Evolutionary conservation across 345 rosid species (phyloP).

Genomic region (rapeseed (Brassica napus)): DNA sequence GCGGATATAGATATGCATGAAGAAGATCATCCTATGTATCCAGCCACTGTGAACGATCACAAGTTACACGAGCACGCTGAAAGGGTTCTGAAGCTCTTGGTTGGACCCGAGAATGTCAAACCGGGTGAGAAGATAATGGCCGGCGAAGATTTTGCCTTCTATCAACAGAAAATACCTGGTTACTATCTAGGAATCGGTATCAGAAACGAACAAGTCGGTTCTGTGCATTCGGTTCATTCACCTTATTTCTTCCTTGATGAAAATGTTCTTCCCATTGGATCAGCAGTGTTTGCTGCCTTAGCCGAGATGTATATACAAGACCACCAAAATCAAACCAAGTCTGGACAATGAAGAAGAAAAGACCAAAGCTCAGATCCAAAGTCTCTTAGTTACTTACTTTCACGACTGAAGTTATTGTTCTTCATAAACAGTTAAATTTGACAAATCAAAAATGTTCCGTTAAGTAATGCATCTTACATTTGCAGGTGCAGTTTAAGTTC

Average conservation of each 20-base stretch:
- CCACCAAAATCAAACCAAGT: constrained; percentile 42
- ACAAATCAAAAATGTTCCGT: constrained; percentile 1
- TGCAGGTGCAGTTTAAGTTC: not conserved
- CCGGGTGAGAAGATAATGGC: constrained; percentile 57
- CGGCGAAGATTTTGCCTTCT: constrained; percentile 86
- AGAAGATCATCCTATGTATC: constrained; percentile 53
- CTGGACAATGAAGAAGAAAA: not conserved
- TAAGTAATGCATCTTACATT: constrained; percentile 6
- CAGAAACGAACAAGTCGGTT: constrained; percentile 62
- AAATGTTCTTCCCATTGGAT: constrained; percentile 75
- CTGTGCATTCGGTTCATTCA: constrained; percentile 67
- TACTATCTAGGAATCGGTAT: constrained; percentile 68
- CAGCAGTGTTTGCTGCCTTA: constrained; percentile 67
- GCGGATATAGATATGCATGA: constrained; percentile 52
- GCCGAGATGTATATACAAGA: constrained; percentile 64
- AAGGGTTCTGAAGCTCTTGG: constrained; percentile 52
- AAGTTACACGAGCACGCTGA: constrained; percentile 52
- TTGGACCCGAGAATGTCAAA: constrained; percentile 61
- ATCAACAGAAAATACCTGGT: constrained; percentile 75
- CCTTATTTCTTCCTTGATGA: constrained; percentile 79
- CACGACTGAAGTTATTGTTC: not conserved
- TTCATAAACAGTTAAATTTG: not conserved
- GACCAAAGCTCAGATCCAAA: not conserved
- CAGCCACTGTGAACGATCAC: constrained; percentile 67
- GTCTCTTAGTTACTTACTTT: constrained; percentile 10